phyloP scores from a whole-genome alignment of 768 basidiomycete species.

The Calocera viscosa region DNA sequence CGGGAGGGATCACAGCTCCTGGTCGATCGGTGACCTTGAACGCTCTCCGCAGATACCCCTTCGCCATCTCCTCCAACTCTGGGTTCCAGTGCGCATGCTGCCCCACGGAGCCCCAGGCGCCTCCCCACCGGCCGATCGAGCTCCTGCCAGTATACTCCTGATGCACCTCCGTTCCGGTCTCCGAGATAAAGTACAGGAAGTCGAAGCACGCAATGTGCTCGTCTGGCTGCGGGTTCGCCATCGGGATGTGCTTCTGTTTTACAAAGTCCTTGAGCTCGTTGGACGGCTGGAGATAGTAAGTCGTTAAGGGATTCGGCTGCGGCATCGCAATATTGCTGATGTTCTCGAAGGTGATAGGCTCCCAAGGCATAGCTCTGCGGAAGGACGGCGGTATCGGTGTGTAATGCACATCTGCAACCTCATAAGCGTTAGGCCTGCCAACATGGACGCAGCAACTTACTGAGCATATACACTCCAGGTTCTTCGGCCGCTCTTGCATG shows the following conservation, averaged over 20 bases:
- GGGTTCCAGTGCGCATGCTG: slow-evolving; percentile 13
- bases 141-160: slow-evolving; percentile 16
- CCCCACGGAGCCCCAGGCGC: slow-evolving; percentile 13
- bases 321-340: slow-evolving; percentile 14
- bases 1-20: slow-evolving; percentile 11
- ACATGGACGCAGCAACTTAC: slow-evolving; percentile 4
- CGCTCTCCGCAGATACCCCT: slow-evolving; percentile 15
- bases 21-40: slow-evolving; percentile 15
- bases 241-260: neutral
- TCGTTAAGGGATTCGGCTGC: slow-evolving; percentile 12
- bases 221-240: slow-evolving; percentile 12
- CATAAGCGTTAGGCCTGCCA: neutral
- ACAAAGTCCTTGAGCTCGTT: slow-evolving; percentile 12
- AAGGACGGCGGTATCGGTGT: slow-evolving; percentile 15
- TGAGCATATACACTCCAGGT: slow-evolving; percentile 15
- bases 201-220: slow-evolving; percentile 17
- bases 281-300: slow-evolving; percentile 12
- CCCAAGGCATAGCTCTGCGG: slow-evolving; percentile 11
- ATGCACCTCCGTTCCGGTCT: slow-evolving; percentile 14
- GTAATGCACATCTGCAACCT: slow-evolving; percentile 11
- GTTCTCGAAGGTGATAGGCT: slow-evolving; percentile 12
- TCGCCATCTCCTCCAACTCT: slow-evolving; percentile 15
- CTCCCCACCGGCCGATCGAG: slow-evolving; percentile 10
- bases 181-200: slow-evolving; percentile 16
- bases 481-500: slow-evolving; percentile 8